A percentile compares a stretch with the other conserved stretches of the same genome.
Evolutionary conservation across 108 stramenopile species (phyloP).

Genomic region (Schizochytrium sp.): DNA sequence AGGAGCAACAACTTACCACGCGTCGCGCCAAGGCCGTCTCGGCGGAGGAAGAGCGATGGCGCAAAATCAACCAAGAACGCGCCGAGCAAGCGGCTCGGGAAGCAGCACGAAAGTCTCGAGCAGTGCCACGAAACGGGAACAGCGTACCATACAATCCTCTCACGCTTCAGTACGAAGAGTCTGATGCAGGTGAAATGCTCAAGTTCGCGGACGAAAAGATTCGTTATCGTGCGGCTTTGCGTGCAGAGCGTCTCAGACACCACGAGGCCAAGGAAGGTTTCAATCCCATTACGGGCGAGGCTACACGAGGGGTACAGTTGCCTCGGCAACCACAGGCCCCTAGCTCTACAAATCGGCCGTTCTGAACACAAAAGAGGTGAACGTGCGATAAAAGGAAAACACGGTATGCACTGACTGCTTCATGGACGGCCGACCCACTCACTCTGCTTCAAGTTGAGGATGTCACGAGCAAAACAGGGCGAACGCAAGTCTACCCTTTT

Average conservation of each 20-base stretch:
- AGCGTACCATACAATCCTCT: constrained; percentile 12
- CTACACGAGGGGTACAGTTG: neutral
- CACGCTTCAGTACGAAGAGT: neutral
- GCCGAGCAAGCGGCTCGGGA: neutral
- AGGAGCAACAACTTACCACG: neutral
- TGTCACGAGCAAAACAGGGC: too few relatives aligned
- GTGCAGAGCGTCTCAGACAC: neutral
- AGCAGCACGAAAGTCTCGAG: neutral
- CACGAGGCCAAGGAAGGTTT: constrained; percentile 6
- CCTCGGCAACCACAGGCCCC: neutral
- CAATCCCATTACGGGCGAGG: neutral
- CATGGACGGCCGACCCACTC: too few relatives aligned
- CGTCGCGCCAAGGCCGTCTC: neutral
- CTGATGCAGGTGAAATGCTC: neutral
- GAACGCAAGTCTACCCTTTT: too few relatives aligned
- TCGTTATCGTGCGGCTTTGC: neutral
- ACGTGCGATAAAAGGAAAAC: too few relatives aligned
- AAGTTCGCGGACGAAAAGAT: neutral
- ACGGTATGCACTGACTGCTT: too few relatives aligned
- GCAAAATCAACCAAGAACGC: neutral
- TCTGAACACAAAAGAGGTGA: neutral
- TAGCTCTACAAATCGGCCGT: neutral
- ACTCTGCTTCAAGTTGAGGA: too few relatives aligned
- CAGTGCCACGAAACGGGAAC: neutral
- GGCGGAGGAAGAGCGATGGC: neutral